Evolutionary conservation across 768 basidiomycete species (phyloP).

Genomic region (Tulasnella sp.): DNA sequence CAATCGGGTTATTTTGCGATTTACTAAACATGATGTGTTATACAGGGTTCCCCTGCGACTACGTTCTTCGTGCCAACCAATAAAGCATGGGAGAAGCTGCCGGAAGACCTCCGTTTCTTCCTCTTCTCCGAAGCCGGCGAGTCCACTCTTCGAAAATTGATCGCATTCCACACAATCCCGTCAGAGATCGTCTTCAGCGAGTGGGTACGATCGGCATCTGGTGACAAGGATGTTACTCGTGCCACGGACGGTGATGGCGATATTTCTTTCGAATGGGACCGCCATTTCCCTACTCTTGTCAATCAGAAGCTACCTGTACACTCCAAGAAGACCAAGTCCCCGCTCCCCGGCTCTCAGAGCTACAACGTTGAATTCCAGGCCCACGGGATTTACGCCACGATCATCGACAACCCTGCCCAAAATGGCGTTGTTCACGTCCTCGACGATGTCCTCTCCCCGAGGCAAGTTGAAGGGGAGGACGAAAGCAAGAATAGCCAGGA

Average conservation of each 20-base stretch:
- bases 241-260: neutral
- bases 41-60: conserved; percentile 3
- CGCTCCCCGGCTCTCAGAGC: conserved; percentile 6
- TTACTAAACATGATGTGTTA: no score
- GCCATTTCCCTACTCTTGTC: conserved; percentile 8
- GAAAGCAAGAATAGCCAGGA: conserved; percentile 4
- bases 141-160: conserved; percentile 24
- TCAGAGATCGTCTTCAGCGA: conserved; percentile 12
- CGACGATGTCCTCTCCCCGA: conserved; percentile 8
- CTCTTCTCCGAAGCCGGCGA: conserved; percentile 30
- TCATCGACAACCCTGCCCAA: neutral
- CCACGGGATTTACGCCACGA: conserved; percentile 1
- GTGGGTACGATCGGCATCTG: neutral
- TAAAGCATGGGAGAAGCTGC: conserved; percentile 26
- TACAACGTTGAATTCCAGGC: conserved; percentile 15
- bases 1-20: neutral
- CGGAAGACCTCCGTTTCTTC: conserved; percentile 26
- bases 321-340: conserved; percentile 12
- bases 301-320: conserved; percentile 13
- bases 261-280: conserved; percentile 11
- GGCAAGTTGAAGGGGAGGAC: neutral
- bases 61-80: conserved; percentile 27
- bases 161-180: conserved; percentile 26
- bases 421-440: conserved; percentile 13
- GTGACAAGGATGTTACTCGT: neutral